Evolutionary conservation across 2,329 filamentous ascomycete species (phyloP).

Genomic region (Neophaeococcomyces mojaviensis): DNA sequence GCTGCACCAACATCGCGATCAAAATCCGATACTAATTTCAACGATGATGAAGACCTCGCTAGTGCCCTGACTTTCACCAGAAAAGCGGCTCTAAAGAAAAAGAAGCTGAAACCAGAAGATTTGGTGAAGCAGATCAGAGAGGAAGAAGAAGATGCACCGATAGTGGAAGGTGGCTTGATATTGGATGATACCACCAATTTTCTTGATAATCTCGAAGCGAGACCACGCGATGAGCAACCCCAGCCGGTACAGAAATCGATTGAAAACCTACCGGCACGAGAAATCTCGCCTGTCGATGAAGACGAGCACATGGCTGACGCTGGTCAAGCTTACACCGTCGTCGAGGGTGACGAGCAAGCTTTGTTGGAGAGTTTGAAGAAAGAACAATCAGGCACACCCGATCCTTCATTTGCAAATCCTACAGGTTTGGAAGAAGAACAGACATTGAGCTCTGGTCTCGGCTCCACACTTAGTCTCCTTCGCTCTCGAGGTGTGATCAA

Average conservation of each 20-base stretch:
- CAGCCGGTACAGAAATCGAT: conserved; percentile 16
- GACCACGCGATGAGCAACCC: conserved; percentile 47
- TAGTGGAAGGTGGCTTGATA: conserved; percentile 62
- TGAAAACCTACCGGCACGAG: conserved; percentile 9
- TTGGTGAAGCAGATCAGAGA: conserved; percentile 71
- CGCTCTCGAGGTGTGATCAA: conserved; percentile 72
- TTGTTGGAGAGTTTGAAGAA: conserved; percentile 43
- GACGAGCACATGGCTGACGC: conserved; percentile 48
- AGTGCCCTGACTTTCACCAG: conserved; percentile 76
- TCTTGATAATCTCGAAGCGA: conserved; percentile 68
- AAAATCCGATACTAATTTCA: conserved; percentile 60
- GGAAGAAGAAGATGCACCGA: conserved; percentile 47
- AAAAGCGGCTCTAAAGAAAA: conserved; percentile 77
- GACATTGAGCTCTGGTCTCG: conserved; percentile 68
- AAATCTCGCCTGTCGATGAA: conserved; percentile 24
- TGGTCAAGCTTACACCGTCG: conserved; percentile 37
- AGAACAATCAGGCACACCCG: conserved; percentile 36
- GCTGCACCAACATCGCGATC: conserved; percentile 53
- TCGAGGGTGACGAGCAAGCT: conserved; percentile 41
- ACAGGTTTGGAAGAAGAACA: conserved; percentile 81
- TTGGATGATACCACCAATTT: conserved; percentile 96
- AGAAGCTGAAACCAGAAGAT: conserved; percentile 84
- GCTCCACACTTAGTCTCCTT: conserved; percentile 72
- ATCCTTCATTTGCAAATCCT: conserved; percentile 46
- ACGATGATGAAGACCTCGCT: conserved; percentile 90